Percentiles rank a stretch among this genome's conserved stretches.
phyloP scores from a whole-genome alignment of 352 stramenopile genomes.

The Phytophthora ramorum region DNA sequence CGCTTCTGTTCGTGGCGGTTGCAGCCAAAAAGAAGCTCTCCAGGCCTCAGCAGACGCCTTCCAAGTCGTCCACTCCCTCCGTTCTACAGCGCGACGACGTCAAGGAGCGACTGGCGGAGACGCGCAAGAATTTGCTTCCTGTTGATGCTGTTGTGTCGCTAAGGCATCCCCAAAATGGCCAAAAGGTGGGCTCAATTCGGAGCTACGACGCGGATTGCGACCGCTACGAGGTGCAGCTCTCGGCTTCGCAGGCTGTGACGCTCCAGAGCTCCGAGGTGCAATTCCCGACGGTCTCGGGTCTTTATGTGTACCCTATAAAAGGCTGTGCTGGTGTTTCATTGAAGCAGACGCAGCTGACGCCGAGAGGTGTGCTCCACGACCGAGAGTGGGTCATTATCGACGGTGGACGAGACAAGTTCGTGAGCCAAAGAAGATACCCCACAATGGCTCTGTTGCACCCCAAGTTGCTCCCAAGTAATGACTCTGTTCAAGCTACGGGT shows the following conservation, averaged over 20 bases:
- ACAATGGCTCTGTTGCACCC: conserved; percentile 72
- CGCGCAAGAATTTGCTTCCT: conserved; percentile 28
- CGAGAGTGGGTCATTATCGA: conserved; percentile 84
- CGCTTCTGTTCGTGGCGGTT: conserved; percentile 15
- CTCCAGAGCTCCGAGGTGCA: conserved; percentile 35
- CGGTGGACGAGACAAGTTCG: conserved; percentile 61
- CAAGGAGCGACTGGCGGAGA: conserved; percentile 34
- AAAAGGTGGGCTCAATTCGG: conserved; percentile 23
- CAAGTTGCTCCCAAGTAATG: conserved; percentile 56
- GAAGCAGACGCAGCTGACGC: conserved; percentile 50
- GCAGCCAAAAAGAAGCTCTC: conserved; percentile 8
- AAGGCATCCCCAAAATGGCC: conserved; percentile 7
- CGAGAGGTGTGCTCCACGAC: conserved; percentile 70
- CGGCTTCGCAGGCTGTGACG: conserved; percentile 12
- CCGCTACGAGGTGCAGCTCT: conserved; percentile 46
- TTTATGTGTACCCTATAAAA: conserved; percentile 88
- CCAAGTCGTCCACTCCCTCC: neutral
- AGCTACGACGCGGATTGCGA: conserved; percentile 31
- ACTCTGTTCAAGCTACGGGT: conserved; percentile 27
- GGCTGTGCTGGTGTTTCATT: conserved; percentile 75
- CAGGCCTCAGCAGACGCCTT: neutral
- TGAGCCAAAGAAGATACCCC: conserved; percentile 72
- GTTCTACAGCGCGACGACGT: conserved; percentile 45
- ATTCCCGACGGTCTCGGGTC: conserved; percentile 43
- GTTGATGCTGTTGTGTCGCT: conserved; percentile 30